Base-by-base conservation (phyloP, 1,139 yeast genomes). In the Lodderomyces jiufengensis region DNA sequence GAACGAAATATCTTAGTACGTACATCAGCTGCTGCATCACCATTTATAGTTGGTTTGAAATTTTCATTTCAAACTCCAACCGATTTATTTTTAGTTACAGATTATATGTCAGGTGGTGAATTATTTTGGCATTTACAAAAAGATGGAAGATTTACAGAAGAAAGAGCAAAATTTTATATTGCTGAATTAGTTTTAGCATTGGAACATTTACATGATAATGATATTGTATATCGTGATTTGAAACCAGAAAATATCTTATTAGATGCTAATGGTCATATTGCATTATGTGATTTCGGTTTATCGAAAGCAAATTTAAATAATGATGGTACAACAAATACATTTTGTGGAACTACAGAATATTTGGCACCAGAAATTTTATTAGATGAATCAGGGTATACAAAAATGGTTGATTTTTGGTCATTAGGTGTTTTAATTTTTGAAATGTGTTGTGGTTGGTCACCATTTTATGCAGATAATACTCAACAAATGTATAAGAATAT, bases 361-460 rank as follows among this genome's bases (percentile, higher is more conserved):
- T 66, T 84, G 48, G 92, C 94, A 0, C 94, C 94, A 2, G 94
- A 84, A 56, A 83, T 84, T 11, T 65, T 84, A 43, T 63, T 84
- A 35, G 92, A 84, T 59, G 97, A 92, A 59, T 69, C 82, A 25
- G 94, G 94, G 23, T 84, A 84, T 58, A 83, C 92, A 24, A 82
- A 83, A 54, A 83, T 83, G 92, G 92, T 84, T 50, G 94, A 84
- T 59, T 84, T 83, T 50, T 84, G 94, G 94, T 81, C 90, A 2
- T 63, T 84, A 40, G 94, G 94, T 43, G 92, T 84, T 7, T 66
- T 84, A 41, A 82, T 84, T 31, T 84, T 84, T 57, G 94, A 84
- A 61, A 83, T 84, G 92, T 82, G 97, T 60, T 92, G 97, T 64
- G 98, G 98, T 29, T 92, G 97, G 97, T 84, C 95, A n/a, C 98